Base-by-base conservation (phyloP, 805 yeast species). In the Saccharomyces paradoxus region DNA sequence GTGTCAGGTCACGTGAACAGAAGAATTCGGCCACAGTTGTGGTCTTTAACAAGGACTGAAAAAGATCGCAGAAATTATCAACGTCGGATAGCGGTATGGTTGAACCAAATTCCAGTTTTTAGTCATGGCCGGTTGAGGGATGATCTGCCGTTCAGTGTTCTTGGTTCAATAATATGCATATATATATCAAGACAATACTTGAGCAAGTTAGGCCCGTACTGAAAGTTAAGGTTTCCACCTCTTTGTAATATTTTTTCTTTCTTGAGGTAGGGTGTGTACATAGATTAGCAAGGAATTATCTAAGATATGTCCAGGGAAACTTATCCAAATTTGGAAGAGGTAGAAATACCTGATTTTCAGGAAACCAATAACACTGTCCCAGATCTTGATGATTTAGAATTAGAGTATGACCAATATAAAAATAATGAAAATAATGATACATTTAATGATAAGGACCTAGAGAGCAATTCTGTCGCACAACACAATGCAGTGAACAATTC, bases 351-450 rank as follows among this genome's bases (percentile, higher is more conserved):
- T 26, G 50, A 52, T 32, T 29, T 17, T 17, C 46, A 52, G 17
- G 49, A 46, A 17, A 48, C 29, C 8, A 47, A 22, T 2, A 49
- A 30, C 29, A 30, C 31, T 5, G 37, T 50, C 21, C 57, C 58
- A 2, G 51, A 62, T 52, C 37, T 66, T 31, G 71, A 63, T 50
- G 64, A 65, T 46, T 52, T 67, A 44, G 70, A 67, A 46, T 58
- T 57, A 17, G 70, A 67, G 52, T 67, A 64, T 50, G 68, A 60
- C 53, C 63, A 58, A 29, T 65, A 58, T 41, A 67, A 67, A 48
- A 52, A 21, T 61, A 60, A 49, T 29, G 41, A n/a, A 12, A 41
- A 26, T 22, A 26, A 31, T 13, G 31, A 14, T 14, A 14, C 48
- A 2, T 32, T 26, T 24, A 41, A 27, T 26, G 21, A 37, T n/a